phyloP scores from a whole-genome alignment of 2,329 filamentous ascomycete species.

The Thelonectria rubi region DNA sequence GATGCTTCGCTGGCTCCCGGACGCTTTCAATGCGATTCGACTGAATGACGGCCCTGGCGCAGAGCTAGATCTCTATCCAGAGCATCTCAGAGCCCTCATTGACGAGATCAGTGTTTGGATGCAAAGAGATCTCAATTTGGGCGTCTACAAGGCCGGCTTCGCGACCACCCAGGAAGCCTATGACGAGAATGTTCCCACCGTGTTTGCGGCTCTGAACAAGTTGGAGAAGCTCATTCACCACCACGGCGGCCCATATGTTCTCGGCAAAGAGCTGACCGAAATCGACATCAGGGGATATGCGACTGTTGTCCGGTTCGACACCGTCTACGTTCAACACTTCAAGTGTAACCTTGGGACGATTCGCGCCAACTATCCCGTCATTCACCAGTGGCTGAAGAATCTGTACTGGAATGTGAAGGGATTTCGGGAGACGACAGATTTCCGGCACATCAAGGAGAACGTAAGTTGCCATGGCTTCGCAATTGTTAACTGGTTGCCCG shows the following conservation, averaged over 20 bases:
- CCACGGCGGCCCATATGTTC: conserved; percentile 63
- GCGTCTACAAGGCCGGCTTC: conserved; percentile 68
- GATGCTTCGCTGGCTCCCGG: conserved; percentile 85
- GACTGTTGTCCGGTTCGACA: conserved; percentile 73
- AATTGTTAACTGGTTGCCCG: not conserved
- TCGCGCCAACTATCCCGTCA: conserved; percentile 68
- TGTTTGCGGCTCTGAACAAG: conserved; percentile 73
- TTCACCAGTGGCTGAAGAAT: conserved; percentile 74
- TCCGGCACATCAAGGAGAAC: conserved; percentile 73
- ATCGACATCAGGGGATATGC: conserved; percentile 73
- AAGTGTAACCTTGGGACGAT: conserved; percentile 72
- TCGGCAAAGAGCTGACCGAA: conserved; percentile 72
- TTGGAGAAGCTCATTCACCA: conserved; percentile 65
- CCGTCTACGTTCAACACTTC: conserved; percentile 73
- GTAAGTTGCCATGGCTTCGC: conserved; percentile 18
- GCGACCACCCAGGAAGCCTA: conserved; percentile 72
- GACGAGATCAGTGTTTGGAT: conserved; percentile 74
- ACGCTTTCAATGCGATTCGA: conserved; percentile 72
- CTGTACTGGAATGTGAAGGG: conserved; percentile 72
- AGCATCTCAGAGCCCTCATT: conserved; percentile 61
- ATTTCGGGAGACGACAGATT: conserved; percentile 67
- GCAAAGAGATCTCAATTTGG: conserved; percentile 61
- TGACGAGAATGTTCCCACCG: conserved; percentile 64
- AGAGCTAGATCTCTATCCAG: conserved; percentile 67
- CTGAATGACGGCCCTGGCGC: conserved; percentile 46